These are phyloP conservation scores for Dalbergia oliveri DNA, from an alignment of 306 rosid species.

Conservation along the genomic window DNA sequence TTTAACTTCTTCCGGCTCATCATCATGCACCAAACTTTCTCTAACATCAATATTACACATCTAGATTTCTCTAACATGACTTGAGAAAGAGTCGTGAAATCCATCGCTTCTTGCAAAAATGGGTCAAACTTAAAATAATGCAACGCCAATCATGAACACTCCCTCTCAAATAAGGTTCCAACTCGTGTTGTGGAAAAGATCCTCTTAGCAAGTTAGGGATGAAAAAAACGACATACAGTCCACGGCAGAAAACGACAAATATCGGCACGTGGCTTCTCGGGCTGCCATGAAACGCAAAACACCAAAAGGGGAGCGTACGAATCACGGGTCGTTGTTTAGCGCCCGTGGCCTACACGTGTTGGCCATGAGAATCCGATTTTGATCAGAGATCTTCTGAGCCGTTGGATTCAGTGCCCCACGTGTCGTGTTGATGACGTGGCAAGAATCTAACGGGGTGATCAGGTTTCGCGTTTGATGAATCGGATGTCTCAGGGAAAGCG, in stretches of 20 bases:
- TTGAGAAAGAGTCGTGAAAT: slow-evolving; percentile 25
- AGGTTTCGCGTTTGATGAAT: neutral
- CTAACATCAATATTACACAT: neutral
- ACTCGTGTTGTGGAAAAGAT: slow-evolving; percentile 37
- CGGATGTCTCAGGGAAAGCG: neutral
- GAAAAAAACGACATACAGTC: slow-evolving; percentile 2
- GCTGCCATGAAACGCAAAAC: neutral
- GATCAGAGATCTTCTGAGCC: neutral
- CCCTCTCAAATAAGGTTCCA: slow-evolving; percentile 30
- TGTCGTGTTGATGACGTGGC: neutral
- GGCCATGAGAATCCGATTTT: neutral
- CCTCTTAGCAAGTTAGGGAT: neutral
- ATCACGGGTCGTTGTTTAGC: slow-evolving; percentile 31
- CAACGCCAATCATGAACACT: neutral
- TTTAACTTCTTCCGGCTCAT: neutral
- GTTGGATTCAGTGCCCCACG: slow-evolving; percentile 8
- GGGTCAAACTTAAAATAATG: neutral
- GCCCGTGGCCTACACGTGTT: slow-evolving; percentile 12
- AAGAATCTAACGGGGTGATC: neutral
- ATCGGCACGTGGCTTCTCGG: slow-evolving; percentile 32
- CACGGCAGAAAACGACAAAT: neutral
- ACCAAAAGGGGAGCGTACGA: neutral
- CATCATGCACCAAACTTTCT: neutral
- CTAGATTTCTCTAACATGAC: neutral
- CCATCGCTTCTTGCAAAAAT: neutral